phyloP scores from a whole-genome alignment of 176 grass and related monocot genomes.

The Zizania latifolia region DNA sequence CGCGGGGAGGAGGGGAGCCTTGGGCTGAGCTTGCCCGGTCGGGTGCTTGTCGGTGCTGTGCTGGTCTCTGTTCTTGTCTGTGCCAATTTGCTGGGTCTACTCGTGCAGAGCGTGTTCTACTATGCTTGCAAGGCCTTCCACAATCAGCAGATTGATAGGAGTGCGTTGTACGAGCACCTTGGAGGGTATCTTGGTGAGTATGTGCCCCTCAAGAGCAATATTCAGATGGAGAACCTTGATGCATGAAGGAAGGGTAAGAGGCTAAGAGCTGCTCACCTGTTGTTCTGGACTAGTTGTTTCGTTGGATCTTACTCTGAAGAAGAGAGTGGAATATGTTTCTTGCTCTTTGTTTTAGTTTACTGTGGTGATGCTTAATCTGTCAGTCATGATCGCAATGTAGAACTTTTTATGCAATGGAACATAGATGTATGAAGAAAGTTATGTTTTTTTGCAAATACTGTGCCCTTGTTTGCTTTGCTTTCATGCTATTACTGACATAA shows the following conservation, averaged over 20 bases:
- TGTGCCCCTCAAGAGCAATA: constrained; percentile 86
- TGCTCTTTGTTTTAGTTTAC: not conserved
- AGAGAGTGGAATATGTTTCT: constrained; percentile 20
- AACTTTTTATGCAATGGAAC: constrained; percentile 11
- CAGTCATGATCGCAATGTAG: constrained; percentile 5
- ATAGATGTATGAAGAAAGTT: constrained; percentile 23
- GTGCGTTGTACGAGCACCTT: constrained; percentile 69
- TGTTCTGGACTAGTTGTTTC: constrained; percentile 8
- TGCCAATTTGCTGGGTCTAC: constrained; percentile 68
- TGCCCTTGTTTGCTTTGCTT: not conserved
- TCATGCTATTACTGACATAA: not conserved
- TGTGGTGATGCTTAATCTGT: constrained; percentile 28
- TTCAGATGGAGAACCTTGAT: constrained; percentile 87
- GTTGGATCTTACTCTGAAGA: constrained; percentile 15
- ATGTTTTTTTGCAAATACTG: constrained; percentile 10
- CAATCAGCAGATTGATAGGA: constrained; percentile 92
- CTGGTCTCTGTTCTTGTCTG: constrained; percentile 73
- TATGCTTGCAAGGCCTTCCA: constrained; percentile 96
- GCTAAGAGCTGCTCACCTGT: constrained; percentile 21
- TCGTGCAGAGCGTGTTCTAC: constrained; percentile 93
- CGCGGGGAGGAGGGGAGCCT: constrained; percentile 71
- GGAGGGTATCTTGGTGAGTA: constrained; percentile 94
- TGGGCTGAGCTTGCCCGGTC: constrained; percentile 27
- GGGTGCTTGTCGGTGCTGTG: constrained; percentile 51
- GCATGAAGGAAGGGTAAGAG: constrained; percentile 21